Evolutionary conservation across 2,329 filamentous ascomycete species (phyloP), one percentile per base, ranked within the genome.

Genomic region (Microdochium paspali): DNA sequence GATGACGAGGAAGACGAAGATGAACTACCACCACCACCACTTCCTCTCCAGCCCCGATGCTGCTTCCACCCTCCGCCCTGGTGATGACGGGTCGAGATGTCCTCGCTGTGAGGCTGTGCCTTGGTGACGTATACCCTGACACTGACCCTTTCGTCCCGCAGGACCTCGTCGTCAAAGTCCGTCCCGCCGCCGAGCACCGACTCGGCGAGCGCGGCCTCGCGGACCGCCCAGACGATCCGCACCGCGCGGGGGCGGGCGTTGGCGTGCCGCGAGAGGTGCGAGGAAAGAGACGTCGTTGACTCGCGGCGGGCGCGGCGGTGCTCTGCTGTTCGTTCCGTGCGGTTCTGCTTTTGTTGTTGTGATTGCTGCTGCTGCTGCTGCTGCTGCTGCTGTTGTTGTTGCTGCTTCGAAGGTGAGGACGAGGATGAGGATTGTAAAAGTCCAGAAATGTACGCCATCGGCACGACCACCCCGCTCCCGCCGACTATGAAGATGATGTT

Each of bases 391-490:
- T 35, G 31, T 35, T 7, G 31, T 15, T 35, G 31, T 15, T 35
- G 6, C 31, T 12, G 18, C 13, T 4, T 6, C 13, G 31, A 15
- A 7, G 31, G 4, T 15, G 13, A 35, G 6, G 31, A 7, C 13
- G 31, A 7, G 15, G 31, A 10, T 20, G 35, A 40, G 3, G 35
- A 40, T 18, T 40, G 35, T 7, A 40, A 20, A n/a, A 40, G 12
- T 15, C 18, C 10, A 10, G 35, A 20, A 10, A 40, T 15, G 18
- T 73, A 68, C 1, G 69, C 66, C 0, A 72, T 51, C 0, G 70
- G 61, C 0, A 68, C 62, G 15, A 69, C 70, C 13, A 74, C 64
- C 0, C 71, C 71, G 44, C 67, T 72, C 0, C 71, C 71, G 1
- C 71, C 71, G 0, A 67, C 67, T 4, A 74, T 54, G 48, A 73